phyloP scores from a whole-genome alignment of 495 filamentous ascomycete genomes.

The Penicillium cataractarum region DNA sequence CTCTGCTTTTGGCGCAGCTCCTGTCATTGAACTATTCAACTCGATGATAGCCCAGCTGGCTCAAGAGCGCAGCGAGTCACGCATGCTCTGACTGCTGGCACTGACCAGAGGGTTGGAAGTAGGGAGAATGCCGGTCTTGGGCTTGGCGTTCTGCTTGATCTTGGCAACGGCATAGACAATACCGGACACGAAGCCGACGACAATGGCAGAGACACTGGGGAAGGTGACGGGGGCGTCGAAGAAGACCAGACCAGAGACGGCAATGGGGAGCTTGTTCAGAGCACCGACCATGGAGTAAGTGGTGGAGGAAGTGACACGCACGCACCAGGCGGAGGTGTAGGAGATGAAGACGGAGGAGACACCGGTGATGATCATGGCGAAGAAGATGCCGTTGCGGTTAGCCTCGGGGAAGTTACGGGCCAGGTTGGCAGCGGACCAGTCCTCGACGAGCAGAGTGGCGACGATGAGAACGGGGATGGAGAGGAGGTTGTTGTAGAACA shows the following conservation, averaged over 20 bases:
- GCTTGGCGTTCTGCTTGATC: slow-evolving; percentile 75
- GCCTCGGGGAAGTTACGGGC: slow-evolving; percentile 82
- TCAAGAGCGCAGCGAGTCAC: slow-evolving; percentile 73
- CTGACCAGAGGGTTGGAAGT: slow-evolving; percentile 72
- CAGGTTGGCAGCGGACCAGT: slow-evolving; percentile 90
- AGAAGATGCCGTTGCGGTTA: slow-evolving; percentile 71
- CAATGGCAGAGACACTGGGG: slow-evolving; percentile 85
- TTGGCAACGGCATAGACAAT: slow-evolving; percentile 93
- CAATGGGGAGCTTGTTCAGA: slow-evolving; percentile 96
- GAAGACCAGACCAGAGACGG: slow-evolving; percentile 87
- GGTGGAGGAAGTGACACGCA: slow-evolving; percentile 92
- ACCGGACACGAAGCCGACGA: slow-evolving; percentile 86
- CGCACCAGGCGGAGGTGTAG: slow-evolving; percentile 97
- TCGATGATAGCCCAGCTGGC: not conserved
- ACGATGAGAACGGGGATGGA: slow-evolving; percentile 90
- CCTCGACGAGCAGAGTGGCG: slow-evolving; percentile 81
- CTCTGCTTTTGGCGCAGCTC: not conserved
- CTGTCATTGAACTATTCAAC: not conserved
- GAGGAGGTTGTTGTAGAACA: slow-evolving; percentile 99
- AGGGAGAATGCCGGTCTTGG: slow-evolving; percentile 65
- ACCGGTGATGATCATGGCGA: slow-evolving; percentile 93
- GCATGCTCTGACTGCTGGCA: slow-evolving; percentile 89
- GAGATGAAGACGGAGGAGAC: slow-evolving; percentile 96
- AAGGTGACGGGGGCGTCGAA: slow-evolving; percentile 95
- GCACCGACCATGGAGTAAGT: slow-evolving; percentile 99